Evolutionary conservation across 108 stramenopile species (phyloP).

Genomic region (Fistulifera solaris): DNA sequence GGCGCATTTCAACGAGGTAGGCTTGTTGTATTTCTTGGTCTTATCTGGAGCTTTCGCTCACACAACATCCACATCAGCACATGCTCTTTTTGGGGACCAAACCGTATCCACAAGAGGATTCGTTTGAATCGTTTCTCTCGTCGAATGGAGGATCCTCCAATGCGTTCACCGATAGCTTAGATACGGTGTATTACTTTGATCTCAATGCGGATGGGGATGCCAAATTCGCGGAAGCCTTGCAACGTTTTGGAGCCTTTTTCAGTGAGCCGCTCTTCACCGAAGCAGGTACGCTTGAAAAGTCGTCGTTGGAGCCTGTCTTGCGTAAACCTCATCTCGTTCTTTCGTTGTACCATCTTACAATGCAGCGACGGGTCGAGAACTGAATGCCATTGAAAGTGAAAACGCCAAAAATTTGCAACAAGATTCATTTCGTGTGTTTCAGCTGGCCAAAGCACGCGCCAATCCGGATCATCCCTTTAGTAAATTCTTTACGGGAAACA

Average conservation of each 20-base stretch:
- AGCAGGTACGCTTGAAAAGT: too few relatives aligned
- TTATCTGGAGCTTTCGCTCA: neutral
- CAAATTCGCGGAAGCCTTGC: constrained; percentile 64
- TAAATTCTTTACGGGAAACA: constrained; percentile 94
- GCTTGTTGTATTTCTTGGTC: constrained; percentile 11
- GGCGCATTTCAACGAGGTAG: constrained; percentile 80
- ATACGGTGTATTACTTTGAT: constrained; percentile 93
- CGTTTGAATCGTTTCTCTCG: constrained; percentile 63
- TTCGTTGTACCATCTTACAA: too few relatives aligned
- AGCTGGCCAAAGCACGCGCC: constrained; percentile 79
- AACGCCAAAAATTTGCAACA: constrained; percentile 89
- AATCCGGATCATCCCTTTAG: constrained; percentile 80
- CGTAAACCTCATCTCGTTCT: too few relatives aligned
- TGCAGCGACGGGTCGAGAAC: constrained; percentile 77
- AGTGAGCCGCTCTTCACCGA: constrained; percentile 80
- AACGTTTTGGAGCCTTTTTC: constrained; percentile 89
- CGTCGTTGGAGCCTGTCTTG: too few relatives aligned
- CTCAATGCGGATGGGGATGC: constrained; percentile 51
- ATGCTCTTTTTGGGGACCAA: constrained; percentile 18
- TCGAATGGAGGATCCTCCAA: constrained; percentile 76
- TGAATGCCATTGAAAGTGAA: constrained; percentile 93
- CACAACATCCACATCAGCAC: constrained; percentile 86
- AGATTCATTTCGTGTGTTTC: constrained; percentile 80
- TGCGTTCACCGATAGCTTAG: constrained; percentile 85
- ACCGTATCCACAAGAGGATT: constrained; percentile 21